Evolutionary conservation across 345 rosid species (phyloP).

Genomic region (Clausena lansium): DNA sequence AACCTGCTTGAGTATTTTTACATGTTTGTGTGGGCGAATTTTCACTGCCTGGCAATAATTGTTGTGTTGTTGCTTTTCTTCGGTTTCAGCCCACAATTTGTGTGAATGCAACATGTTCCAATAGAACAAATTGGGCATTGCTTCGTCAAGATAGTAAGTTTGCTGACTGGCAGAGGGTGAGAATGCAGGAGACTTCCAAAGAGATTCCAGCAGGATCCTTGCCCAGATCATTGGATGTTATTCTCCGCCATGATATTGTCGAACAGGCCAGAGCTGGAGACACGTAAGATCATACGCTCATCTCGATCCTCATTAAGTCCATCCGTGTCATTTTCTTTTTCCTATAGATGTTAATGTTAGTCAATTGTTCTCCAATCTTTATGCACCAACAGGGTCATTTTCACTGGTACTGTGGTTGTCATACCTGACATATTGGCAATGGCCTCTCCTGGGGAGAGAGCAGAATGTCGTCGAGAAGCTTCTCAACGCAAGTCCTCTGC

Average conservation of each 20-base stretch:
- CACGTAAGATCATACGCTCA: slow-evolving; percentile 48
- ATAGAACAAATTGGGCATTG: slow-evolving; percentile 73
- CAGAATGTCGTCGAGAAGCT: slow-evolving; percentile 78
- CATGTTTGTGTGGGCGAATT: not conserved
- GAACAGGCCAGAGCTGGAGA: slow-evolving; percentile 99
- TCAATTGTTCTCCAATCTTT: not conserved
- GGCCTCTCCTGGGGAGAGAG: slow-evolving; percentile 95
- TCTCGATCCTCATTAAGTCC: not conserved
- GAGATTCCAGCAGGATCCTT: slow-evolving; percentile 98
- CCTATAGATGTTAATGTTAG: not conserved
- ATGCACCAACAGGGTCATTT: slow-evolving; percentile 64
- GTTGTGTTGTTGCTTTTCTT: not conserved
- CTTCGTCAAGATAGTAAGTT: slow-evolving; percentile 96
- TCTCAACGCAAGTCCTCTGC: slow-evolving; percentile 57
- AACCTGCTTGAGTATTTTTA: not conserved
- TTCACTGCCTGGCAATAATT: not conserved
- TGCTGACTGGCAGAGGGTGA: slow-evolving; percentile 97
- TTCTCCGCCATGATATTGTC: slow-evolving; percentile 93
- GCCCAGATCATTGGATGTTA: slow-evolving; percentile 89
- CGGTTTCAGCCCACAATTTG: slow-evolving; percentile 79
- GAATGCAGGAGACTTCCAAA: slow-evolving; percentile 97
- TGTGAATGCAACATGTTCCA: slow-evolving; percentile 60
- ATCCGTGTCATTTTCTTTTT: not conserved
- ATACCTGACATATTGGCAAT: slow-evolving; percentile 90
- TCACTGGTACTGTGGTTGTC: slow-evolving; percentile 88